Base-by-base conservation (phyloP, 768 basidiomycete genomes). In the Collybia sordida region DNA sequence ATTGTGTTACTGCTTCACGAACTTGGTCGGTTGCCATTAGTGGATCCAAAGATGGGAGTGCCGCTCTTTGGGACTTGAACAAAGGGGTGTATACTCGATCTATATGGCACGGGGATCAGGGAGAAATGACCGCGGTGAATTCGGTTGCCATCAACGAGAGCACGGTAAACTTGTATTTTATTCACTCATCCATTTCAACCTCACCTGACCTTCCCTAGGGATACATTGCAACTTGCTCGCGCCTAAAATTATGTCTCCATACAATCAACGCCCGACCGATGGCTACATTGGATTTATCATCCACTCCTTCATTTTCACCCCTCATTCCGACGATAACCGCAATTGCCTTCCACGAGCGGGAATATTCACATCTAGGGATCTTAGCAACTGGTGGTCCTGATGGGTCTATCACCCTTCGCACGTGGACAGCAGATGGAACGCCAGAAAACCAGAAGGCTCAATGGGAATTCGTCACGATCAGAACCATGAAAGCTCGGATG, bases 41-140 rank as follows among this genome's bases (percentile, higher is more conserved):
- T 55, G 92, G 92, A 8, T 89, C 90, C 14, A 78, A 81, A 59
- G 93, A 96, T 58, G 91, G 93, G 1, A 90, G 85, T 53, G 91
- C 88, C 0, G 87, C 86, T 3, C 50, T 96, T 3, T 97, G 94
- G 94, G 94, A 96, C 65, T 75, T 93, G 45, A 96, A 97, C 61
- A 73, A 83, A 22, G 88, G 88, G 6, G 71, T 82, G 6, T 96
- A 97, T 54, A 82, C 89, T 11, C 73, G 86, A 47, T 89, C 90
- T 0, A 87, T 93, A 24, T 86, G 86, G 80, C 89, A 92, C 49
- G 77, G 75, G 9, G 68, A 75, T 35, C 66, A 57, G 17, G 65
- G 63, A 12, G 69, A 72, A 41, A 43, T 59, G 50, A 49, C 72
- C 17, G 72, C 78, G 0, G 82, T 96, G 12, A 79, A 81, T 58